These are phyloP conservation scores for Solanum ossicruentum DNA, from an alignment of 257 asterid genomes.

Conservation along the genomic window DNA sequence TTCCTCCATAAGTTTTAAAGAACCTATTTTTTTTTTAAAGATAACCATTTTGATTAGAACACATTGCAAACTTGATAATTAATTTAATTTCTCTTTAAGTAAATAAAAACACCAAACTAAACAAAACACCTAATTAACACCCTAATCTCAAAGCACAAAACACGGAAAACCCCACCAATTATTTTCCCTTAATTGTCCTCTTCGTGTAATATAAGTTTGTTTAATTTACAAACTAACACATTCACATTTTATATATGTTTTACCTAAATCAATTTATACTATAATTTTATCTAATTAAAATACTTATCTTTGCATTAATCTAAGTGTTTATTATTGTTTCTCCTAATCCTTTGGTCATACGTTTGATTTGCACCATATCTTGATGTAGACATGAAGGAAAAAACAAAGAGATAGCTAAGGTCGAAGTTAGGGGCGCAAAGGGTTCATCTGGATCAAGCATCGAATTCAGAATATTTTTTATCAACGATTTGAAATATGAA, in stretches of 20 bases:
- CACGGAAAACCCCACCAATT: background rate
- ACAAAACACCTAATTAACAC: background rate
- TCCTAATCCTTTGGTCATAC: slow-evolving; percentile 13
- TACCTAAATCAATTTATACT: no score
- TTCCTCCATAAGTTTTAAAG: background rate
- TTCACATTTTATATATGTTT: background rate
- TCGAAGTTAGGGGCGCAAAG: background rate
- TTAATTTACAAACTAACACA: background rate
- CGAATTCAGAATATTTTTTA: background rate
- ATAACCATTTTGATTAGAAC: background rate
- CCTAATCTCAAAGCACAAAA: background rate
- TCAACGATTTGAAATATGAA: background rate
- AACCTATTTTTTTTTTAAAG: background rate
- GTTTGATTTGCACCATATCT: background rate
- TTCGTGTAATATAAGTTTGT: background rate
- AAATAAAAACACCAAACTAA: background rate
- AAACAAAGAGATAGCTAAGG: background rate
- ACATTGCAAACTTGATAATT: background rate
- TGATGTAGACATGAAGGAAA: background rate
- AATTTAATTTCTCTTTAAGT: background rate
- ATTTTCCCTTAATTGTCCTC: background rate
- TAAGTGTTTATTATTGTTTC: slow-evolving; percentile 20
- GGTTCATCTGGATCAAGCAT: background rate
- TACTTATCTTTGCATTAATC: background rate
- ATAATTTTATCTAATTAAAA: no score